phyloP scores from a whole-genome alignment of 1,284 basidiomycete genomes.

The Hypsizygus ulmarius region DNA sequence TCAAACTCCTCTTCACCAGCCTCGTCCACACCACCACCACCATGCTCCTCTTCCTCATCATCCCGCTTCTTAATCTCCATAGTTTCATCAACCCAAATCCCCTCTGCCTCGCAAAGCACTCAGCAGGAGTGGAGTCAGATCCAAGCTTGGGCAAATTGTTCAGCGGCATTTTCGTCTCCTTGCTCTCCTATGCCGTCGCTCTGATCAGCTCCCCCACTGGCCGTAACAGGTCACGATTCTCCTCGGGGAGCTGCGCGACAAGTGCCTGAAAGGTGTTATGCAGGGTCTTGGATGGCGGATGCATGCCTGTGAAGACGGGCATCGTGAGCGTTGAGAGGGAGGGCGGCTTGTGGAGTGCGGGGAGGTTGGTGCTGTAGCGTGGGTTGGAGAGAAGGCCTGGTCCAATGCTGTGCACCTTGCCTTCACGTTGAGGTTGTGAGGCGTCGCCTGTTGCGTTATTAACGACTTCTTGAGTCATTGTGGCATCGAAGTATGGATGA shows the following conservation, averaged over 20 bases:
- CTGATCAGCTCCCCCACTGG: constrained; percentile 74
- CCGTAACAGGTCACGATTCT: constrained; percentile 70
- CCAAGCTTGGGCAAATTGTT: constrained; percentile 78
- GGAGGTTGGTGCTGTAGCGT: constrained; percentile 32
- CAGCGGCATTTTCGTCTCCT: constrained; percentile 81
- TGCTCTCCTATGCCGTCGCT: constrained; percentile 58
- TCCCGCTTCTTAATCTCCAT: constrained; percentile 41
- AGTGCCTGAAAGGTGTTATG: constrained; percentile 53
- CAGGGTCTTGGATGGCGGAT: constrained; percentile 55
- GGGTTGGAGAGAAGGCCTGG: constrained; percentile 43
- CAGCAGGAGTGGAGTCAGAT: constrained; percentile 74
- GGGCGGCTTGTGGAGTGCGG: constrained; percentile 63
- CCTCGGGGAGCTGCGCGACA: constrained; percentile 61
- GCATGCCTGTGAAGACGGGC: constrained; percentile 58
- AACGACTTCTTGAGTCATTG: constrained; percentile 56
- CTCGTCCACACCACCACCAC: constrained; percentile 3
- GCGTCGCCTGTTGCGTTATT: constrained; percentile 30
- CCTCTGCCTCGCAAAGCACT: constrained; percentile 70
- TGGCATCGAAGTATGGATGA: constrained; percentile 72
- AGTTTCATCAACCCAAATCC: constrained; percentile 54
- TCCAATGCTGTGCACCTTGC: constrained; percentile 23
- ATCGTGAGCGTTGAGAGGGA: constrained; percentile 74
- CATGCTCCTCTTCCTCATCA: constrained; percentile 30
- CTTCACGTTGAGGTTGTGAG: constrained; percentile 16
- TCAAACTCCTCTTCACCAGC: constrained; percentile 20